These are phyloP conservation scores for Lachancea kluyveri DNA, from an alignment of 805 yeast species.

Conservation along the genomic window DNA sequence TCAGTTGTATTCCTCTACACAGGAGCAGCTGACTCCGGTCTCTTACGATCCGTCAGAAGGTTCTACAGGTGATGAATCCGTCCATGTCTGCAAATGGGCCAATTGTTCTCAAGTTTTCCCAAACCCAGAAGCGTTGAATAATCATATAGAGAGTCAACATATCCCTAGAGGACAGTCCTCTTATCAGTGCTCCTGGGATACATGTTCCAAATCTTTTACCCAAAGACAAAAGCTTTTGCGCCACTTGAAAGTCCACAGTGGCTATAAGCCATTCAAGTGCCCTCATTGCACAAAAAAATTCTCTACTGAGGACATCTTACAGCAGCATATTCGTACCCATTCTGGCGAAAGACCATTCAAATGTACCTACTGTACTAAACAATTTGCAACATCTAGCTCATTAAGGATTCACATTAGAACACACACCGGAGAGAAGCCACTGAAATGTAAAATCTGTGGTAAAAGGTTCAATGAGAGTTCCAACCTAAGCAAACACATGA, in stretches of 20 bases:
- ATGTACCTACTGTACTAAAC: slow-evolving; percentile 69
- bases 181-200: slow-evolving; percentile 73
- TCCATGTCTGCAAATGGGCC: slow-evolving; percentile 23
- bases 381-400: slow-evolving; percentile 77
- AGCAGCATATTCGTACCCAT: slow-evolving; percentile 79
- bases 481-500: slow-evolving; percentile 83
- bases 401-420: slow-evolving; percentile 76
- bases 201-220: slow-evolving; percentile 64
- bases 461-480: slow-evolving; percentile 85
- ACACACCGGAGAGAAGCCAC: slow-evolving; percentile 89
- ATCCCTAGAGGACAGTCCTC: slow-evolving; percentile 65
- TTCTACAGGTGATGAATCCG: neutral
- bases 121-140: slow-evolving; percentile 56
- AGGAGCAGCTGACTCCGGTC: too few relatives aligned
- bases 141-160: slow-evolving; percentile 64
- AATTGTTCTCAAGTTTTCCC: slow-evolving; percentile 47
- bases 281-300: slow-evolving; percentile 60
- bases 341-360: slow-evolving; percentile 84
- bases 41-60: slow-evolving; percentile 2
- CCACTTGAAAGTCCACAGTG: slow-evolving; percentile 85
- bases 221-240: slow-evolving; percentile 84
- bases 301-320: slow-evolving; percentile 70
- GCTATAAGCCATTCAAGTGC: slow-evolving; percentile 75
- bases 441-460: slow-evolving; percentile 75
- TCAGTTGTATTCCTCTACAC: too few relatives aligned